phyloP scores from a whole-genome alignment of 2,329 filamentous ascomycete species.

The Peltaster fructicola region DNA sequence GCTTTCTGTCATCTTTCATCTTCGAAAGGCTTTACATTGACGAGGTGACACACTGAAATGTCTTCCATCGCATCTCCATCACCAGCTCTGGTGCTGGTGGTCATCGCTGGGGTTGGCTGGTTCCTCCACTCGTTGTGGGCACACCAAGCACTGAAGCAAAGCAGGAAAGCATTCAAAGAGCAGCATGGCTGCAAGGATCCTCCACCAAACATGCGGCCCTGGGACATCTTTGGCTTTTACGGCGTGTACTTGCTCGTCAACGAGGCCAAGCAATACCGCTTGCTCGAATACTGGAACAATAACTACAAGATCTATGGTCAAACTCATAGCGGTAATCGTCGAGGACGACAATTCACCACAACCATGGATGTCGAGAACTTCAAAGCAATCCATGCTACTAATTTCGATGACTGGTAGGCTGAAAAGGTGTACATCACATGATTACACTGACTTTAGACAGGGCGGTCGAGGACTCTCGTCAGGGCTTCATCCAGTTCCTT shows the following conservation, averaged over 20 bases:
- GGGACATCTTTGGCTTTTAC: slow-evolving; percentile 1
- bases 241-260: slow-evolving; percentile 1
- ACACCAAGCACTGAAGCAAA: slow-evolving; percentile 1
- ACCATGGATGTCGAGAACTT: slow-evolving; percentile 23
- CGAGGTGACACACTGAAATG: too few species aligned
- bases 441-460: neutral
- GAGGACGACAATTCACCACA: neutral
- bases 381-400: slow-evolving; percentile 22
- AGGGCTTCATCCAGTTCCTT: slow-evolving; percentile 8
- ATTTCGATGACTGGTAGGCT: slow-evolving; percentile 24
- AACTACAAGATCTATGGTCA: slow-evolving; percentile 1
- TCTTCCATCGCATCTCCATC: too few species aligned
- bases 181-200: slow-evolving; percentile 2
- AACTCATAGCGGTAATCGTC: slow-evolving; percentile 1
- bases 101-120: too few species aligned
- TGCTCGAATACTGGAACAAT: slow-evolving; percentile 1
- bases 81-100: too few species aligned
- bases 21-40: too few species aligned
- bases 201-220: neutral
- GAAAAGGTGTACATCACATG: too few species aligned
- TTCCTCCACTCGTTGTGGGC: too few species aligned
- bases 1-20: too few species aligned
- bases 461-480: slow-evolving; percentile 2
- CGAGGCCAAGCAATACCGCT: slow-evolving; percentile 1
- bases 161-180: slow-evolving; percentile 2